phyloP scores from a whole-genome alignment of 495 filamentous ascomycete species.

The Bacidia gigantensis region DNA sequence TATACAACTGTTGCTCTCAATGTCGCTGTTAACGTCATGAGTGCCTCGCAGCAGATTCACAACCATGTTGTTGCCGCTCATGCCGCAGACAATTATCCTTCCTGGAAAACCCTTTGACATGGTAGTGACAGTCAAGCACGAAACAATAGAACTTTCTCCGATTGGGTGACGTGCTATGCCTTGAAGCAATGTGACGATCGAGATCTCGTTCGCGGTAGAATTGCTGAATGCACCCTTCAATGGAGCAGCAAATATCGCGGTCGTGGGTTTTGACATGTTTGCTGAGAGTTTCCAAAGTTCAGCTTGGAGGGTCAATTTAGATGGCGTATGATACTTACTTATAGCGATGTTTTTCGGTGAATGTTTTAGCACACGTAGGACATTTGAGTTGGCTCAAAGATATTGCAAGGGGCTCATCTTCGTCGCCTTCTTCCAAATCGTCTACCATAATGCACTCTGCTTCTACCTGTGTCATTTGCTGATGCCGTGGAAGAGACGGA shows the following conservation, averaged over 20 bases:
- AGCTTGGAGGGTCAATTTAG: too few species aligned
- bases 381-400: background rate
- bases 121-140: background rate
- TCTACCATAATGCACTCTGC: too few species aligned
- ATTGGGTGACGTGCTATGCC: background rate
- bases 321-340: too few species aligned
- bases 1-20: background rate
- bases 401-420: background rate
- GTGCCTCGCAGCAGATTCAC: background rate
- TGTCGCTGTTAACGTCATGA: background rate
- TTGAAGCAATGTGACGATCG: background rate
- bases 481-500: too few species aligned
- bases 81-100: conserved; percentile 6
- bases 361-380: background rate
- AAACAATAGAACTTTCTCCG: background rate
- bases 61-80: background rate
- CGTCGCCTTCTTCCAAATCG: background rate
- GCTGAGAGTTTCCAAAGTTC: too few species aligned
- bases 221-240: background rate
- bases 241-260: background rate
- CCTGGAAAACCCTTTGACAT: background rate
- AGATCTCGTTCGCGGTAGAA: conserved; percentile 4
- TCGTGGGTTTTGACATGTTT: conserved; percentile 7
- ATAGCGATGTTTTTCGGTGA: background rate
- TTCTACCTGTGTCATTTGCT: too few species aligned